A percentile compares a stretch with the other conserved stretches of the same genome.
phyloP scores from a whole-genome alignment of 495 filamentous ascomycete genomes.

The Aspergillus ellipticus region DNA sequence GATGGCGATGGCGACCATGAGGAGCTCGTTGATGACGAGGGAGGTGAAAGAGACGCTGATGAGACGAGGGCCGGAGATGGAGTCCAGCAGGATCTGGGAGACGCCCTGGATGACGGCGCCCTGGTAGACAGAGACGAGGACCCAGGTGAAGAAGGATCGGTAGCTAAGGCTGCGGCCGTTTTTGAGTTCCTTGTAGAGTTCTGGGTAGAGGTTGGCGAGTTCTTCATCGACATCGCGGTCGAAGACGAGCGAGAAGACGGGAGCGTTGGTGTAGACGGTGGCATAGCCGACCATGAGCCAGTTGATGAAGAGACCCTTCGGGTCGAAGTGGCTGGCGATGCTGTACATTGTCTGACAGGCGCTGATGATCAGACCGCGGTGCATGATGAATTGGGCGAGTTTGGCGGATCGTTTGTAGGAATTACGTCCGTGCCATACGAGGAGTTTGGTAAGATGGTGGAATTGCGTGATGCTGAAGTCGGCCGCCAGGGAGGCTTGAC shows the following conservation, averaged over 20 bases:
- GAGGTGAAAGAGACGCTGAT: slow-evolving; percentile 90
- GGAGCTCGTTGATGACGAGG: slow-evolving; percentile 87
- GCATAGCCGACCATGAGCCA: slow-evolving; percentile 98
- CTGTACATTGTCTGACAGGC: slow-evolving; percentile 98
- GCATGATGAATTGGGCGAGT: slow-evolving; percentile 96
- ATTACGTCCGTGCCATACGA: slow-evolving; percentile 98
- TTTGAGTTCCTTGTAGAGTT: slow-evolving; percentile 95
- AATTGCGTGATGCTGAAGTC: slow-evolving; percentile 97
- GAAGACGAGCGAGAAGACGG: slow-evolving; percentile 93
- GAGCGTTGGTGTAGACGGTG: slow-evolving; percentile 90
- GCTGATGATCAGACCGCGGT: slow-evolving; percentile 89
- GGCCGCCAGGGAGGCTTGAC: slow-evolving; percentile 89
- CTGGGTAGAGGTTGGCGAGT: slow-evolving; percentile 91
- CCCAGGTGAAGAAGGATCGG: slow-evolving; percentile 94
- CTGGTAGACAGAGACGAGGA: slow-evolving; percentile 93
- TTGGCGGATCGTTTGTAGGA: slow-evolving; percentile 96
- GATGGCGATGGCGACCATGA: slow-evolving; percentile 95
- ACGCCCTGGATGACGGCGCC: slow-evolving; percentile 91
- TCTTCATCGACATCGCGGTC: slow-evolving; percentile 93
- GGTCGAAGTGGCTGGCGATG: slow-evolving; percentile 85
- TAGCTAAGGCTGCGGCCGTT: slow-evolving; percentile 80
- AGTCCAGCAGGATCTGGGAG: slow-evolving; percentile 78
- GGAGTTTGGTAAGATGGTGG: slow-evolving; percentile 89
- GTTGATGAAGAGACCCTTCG: slow-evolving; percentile 90
- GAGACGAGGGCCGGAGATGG: slow-evolving; percentile 64